phyloP scores from a whole-genome alignment of 1,284 basidiomycete species.

The Marasmius sp. region DNA sequence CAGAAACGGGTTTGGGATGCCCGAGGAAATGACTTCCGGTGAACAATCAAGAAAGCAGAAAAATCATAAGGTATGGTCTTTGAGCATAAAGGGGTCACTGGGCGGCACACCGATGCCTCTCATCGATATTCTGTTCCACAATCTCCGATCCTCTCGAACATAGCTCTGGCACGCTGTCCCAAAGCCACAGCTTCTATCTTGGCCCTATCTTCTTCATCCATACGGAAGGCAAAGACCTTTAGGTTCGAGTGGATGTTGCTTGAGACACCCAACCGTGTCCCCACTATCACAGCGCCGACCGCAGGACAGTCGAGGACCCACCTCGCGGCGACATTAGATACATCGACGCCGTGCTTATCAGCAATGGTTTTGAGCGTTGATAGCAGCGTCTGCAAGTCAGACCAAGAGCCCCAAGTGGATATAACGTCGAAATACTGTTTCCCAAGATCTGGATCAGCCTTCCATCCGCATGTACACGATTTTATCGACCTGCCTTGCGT shows the following conservation, averaged over 20 bases:
- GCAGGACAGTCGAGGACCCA: conserved; percentile 62
- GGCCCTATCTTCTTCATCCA: conserved; percentile 43
- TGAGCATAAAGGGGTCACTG: too few species aligned
- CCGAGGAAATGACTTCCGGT: too few species aligned
- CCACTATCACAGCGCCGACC: conserved; percentile 61
- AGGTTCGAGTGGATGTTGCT: conserved; percentile 54
- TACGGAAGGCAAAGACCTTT: conserved; percentile 42
- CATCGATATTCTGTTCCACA: conserved; percentile 63
- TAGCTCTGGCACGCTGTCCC: conserved; percentile 40
- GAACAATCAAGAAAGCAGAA: too few species aligned
- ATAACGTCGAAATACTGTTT: conserved; percentile 58
- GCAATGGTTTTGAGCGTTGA: conserved; percentile 45
- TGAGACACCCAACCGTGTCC: conserved; percentile 55
- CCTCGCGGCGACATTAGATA: conserved; percentile 58
- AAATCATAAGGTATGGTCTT: too few species aligned
- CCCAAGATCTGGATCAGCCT: background rate
- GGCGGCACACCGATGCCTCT: background rate
- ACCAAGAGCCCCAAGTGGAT: conserved; percentile 58
- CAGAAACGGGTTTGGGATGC: too few species aligned
- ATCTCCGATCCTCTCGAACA: conserved; percentile 57
- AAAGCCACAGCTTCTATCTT: conserved; percentile 47
- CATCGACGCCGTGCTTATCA: conserved; percentile 49
- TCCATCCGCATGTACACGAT: background rate
- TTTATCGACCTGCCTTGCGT: conserved; percentile 43
- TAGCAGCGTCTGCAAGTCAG: conserved; percentile 53